These are phyloP conservation scores for Zalerion maritima DNA, from an alignment of 495 filamentous ascomycete species.

Conservation along the genomic window DNA sequence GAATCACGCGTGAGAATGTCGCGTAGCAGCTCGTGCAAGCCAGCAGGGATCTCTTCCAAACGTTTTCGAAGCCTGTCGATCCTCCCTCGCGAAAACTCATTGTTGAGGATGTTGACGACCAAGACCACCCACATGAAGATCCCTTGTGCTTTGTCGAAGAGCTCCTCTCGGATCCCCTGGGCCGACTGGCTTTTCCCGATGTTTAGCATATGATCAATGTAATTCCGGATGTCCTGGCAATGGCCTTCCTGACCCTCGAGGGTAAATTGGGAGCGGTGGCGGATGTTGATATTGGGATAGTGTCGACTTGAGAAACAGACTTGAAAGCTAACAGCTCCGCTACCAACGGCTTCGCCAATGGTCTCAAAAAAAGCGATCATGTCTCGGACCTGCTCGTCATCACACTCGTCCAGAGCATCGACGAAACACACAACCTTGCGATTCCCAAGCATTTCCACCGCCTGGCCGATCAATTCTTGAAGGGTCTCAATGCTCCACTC, in stretches of 20 bases:
- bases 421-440: constrained; percentile 19
- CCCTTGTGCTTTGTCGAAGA: constrained; percentile 21
- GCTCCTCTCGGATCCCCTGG: constrained; percentile 7
- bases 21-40: constrained; percentile 20
- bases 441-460: constrained; percentile 11
- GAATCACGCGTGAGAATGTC: constrained; percentile 20
- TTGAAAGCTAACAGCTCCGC: constrained; percentile 5
- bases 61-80: constrained; percentile 9
- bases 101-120: constrained; percentile 24
- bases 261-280: constrained; percentile 9
- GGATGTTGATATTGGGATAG: constrained; percentile 17
- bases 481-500: constrained; percentile 16
- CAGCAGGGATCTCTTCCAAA: constrained; percentile 19
- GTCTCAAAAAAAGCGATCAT: constrained; percentile 22
- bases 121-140: constrained; percentile 29
- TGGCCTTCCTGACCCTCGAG: constrained; percentile 13
- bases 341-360: constrained; percentile 9
- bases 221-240: constrained; percentile 2
- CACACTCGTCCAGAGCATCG: constrained; percentile 31
- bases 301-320: constrained; percentile 23
- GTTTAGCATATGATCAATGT: constrained; percentile 2
- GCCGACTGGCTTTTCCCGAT: neutral
- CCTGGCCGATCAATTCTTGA: constrained; percentile 14
- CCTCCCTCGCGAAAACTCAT: constrained; percentile 14
- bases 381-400: constrained; percentile 17